Base-by-base conservation (phyloP, 139 green algal species). In the Nannochloris sp. region DNA sequence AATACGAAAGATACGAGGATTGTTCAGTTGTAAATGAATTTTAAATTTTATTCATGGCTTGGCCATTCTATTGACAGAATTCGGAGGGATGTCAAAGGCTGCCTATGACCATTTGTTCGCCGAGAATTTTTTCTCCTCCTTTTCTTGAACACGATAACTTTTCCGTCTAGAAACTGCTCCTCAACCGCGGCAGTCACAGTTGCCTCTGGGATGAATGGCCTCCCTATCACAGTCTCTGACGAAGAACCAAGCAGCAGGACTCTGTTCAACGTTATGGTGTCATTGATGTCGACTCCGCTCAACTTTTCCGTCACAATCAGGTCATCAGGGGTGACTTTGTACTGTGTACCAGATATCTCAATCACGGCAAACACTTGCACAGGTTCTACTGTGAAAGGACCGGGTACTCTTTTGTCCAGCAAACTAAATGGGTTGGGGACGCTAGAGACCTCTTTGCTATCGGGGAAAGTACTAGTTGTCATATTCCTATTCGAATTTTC, bases 71-170 rank as follows among this genome's bases (percentile, higher is more conserved):
- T 53, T 53, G 46, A 53, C 46, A 80, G 23, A 10, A 80, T 78
- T 9, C 73, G 48, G 27, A 80, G 51, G 36, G 73, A 66, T 9
- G 73, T 80, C 48, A 80, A 44, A 11, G 71, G 62, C 67, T 80
- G 73, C 24, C 84, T 66, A 53, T 92, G 82, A 3, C 86, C 85
- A 5, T 75, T 79, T n/a, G 68, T 59, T 6, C 83, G 62, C 27
- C 80, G 71, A 31, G 85, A 94, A 67, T 89, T 88, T 44, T 93
- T 95, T 43, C 87, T 50, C 8, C 87, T 67, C 60, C 86, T 81
- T 69, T 95, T 95, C 57, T 95, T 86, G 70, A 95, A 95, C 8
- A 91, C 81, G 5, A 88, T 71, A 51, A 89, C 81, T 62, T 90
- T 92, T 44, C 71, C 87, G 51, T 95, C 83, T 21, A 79, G 64